Evolutionary conservation across 495 filamentous ascomycete species (phyloP).

Genomic region (Hypoxylon perforatum): DNA sequence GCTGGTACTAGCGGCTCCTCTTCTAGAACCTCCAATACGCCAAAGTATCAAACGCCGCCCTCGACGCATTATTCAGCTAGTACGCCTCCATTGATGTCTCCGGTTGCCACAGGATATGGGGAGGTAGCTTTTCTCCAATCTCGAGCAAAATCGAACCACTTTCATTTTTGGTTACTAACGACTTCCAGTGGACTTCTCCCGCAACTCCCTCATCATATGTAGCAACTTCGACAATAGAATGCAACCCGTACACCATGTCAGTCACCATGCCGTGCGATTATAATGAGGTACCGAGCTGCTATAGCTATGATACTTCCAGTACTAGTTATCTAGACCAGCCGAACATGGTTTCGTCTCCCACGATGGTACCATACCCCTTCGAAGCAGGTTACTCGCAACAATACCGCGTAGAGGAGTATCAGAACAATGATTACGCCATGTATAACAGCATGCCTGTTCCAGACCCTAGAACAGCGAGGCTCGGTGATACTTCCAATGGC

Average conservation of each 20-base stretch:
- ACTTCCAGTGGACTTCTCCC: slow-evolving; percentile 38
- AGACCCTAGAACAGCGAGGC: slow-evolving; percentile 6
- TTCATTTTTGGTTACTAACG: slow-evolving; percentile 23
- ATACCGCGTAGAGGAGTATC: slow-evolving; percentile 30
- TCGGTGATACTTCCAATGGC: slow-evolving; percentile 13
- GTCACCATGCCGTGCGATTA: slow-evolving; percentile 33
- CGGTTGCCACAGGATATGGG: slow-evolving; percentile 25
- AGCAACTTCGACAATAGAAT: slow-evolving; percentile 34
- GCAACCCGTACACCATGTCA: slow-evolving; percentile 26
- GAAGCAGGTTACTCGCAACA: slow-evolving; percentile 33
- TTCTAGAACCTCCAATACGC: slow-evolving; percentile 25
- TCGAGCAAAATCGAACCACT: neutral
- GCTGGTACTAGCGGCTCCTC: slow-evolving; percentile 6
- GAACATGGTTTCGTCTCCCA: slow-evolving; percentile 32
- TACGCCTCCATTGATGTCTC: slow-evolving; percentile 30
- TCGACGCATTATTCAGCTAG: slow-evolving; percentile 35
- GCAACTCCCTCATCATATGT: slow-evolving; percentile 28
- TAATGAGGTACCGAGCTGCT: slow-evolving; percentile 24
- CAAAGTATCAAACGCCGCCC: slow-evolving; percentile 26
- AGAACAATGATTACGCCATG: slow-evolving; percentile 30
- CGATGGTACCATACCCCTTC: slow-evolving; percentile 32
- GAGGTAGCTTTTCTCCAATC: slow-evolving; percentile 30
- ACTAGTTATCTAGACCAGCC: slow-evolving; percentile 30
- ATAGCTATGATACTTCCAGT: slow-evolving; percentile 21
- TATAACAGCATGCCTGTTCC: slow-evolving; percentile 19